Conservation (phyloP, 2,329 filamentous ascomycete species). For the Diaporthe batatas region DNA sequence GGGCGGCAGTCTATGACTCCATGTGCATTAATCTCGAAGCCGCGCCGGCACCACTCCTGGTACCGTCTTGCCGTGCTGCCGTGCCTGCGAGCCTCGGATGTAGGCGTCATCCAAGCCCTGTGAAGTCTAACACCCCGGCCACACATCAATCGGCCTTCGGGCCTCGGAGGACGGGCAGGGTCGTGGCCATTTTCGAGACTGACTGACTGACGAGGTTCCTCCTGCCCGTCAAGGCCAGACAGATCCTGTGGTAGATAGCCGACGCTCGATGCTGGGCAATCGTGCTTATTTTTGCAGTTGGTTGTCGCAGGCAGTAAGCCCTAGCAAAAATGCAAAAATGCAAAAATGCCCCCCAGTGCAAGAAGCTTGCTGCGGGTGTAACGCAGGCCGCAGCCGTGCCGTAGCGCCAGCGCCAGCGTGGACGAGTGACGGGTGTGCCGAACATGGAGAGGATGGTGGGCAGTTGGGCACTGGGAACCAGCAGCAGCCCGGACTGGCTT, state of each 20-base stretch:
- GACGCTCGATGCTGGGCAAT: not conserved
- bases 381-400: not conserved
- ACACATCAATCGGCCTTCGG: too few species aligned
- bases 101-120: constrained; percentile 6
- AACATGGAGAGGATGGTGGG: not conserved
- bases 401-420: not conserved
- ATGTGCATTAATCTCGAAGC: not conserved
- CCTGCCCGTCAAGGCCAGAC: not conserved
- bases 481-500: constrained; percentile 7
- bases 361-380: not conserved
- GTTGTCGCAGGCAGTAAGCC: constrained; percentile 21
- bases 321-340: constrained; percentile 6
- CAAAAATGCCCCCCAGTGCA: not conserved
- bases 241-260: too few species aligned
- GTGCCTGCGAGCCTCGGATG: not conserved
- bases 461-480: not conserved
- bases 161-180: not conserved
- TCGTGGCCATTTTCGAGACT: constrained; percentile 12
- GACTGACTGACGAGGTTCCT: not conserved
- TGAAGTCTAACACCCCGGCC: not conserved
- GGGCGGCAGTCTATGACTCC: constrained; percentile 4
- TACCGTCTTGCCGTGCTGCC: not conserved
- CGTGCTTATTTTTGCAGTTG: constrained; percentile 15
- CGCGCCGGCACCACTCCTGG: not conserved
- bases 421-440: not conserved